phyloP scores from a whole-genome alignment of 768 basidiomycete species.

The Xerocomus potaroensis region DNA sequence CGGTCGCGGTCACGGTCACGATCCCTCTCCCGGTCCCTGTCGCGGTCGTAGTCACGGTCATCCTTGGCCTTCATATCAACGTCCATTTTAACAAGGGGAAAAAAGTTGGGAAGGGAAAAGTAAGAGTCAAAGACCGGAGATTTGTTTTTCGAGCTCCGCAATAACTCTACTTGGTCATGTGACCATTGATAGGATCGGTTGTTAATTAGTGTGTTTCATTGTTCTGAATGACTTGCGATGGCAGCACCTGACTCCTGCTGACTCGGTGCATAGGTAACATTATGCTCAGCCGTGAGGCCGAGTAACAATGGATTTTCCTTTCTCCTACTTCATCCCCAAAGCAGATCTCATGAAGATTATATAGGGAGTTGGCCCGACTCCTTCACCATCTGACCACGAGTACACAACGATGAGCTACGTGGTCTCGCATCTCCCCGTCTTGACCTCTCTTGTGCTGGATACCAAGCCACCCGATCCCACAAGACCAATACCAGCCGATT shows the following conservation, averaged over 20 bases:
- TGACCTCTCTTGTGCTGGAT: constrained; percentile 8
- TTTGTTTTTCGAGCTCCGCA: constrained; percentile 18
- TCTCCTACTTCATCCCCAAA: too few species aligned
- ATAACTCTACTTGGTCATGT: not conserved
- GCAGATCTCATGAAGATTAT: too few species aligned
- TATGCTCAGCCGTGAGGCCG: too few species aligned
- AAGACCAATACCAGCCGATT: not conserved
- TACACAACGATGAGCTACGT: constrained; percentile 5
- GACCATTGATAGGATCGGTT: too few species aligned
- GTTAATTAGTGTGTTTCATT: too few species aligned
- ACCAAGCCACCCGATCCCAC: not conserved
- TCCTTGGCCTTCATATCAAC: constrained; percentile 81
- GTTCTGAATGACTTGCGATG: too few species aligned
- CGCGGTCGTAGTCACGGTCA: constrained; percentile 62
- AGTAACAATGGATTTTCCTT: too few species aligned
- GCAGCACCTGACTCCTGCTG: too few species aligned
- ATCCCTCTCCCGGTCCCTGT: constrained; percentile 42
- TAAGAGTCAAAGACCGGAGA: constrained; percentile 9
- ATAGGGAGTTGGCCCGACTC: too few species aligned
- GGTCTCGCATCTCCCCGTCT: not conserved
- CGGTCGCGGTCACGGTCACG: constrained; percentile 34
- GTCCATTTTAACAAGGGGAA: constrained; percentile 49
- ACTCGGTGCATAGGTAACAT: too few species aligned
- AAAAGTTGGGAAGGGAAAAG: constrained; percentile 4
- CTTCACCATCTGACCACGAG: too few species aligned